Evolutionary conservation across 176 grass and related monocot genomes (phyloP).

Genomic region (Metroxylon sagu): DNA sequence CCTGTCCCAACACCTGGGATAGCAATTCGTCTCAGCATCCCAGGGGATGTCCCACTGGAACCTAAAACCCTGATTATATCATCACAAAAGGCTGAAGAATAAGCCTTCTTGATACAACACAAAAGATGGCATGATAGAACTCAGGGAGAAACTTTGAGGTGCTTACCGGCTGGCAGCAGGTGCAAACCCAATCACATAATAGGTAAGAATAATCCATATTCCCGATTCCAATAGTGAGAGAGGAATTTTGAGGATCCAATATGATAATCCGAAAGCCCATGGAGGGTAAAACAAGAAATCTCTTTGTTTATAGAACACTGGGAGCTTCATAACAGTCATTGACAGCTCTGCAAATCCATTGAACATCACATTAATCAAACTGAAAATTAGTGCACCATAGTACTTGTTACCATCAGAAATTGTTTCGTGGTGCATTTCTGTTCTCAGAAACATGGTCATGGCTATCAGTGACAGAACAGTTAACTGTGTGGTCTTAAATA

Average conservation of each 20-base stretch:
- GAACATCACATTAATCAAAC: conserved; percentile 50
- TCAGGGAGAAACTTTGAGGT: not conserved
- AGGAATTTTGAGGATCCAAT: conserved; percentile 47
- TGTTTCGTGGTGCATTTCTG: conserved; percentile 38
- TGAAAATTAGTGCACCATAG: conserved; percentile 36
- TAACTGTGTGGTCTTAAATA: conserved; percentile 48
- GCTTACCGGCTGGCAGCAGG: conserved; percentile 25
- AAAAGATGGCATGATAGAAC: no score
- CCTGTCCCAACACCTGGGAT: no score
- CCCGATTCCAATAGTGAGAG: conserved; percentile 41
- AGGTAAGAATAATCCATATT: conserved; percentile 35
- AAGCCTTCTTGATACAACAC: no score
- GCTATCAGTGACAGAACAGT: conserved; percentile 32
- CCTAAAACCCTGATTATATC: no score
- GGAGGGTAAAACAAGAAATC: conserved; percentile 61
- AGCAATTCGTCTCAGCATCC: no score
- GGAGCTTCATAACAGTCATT: conserved; percentile 45
- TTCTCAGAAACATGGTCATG: conserved; percentile 73
- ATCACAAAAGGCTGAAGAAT: no score
- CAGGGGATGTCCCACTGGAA: no score
- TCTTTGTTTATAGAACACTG: conserved; percentile 72
- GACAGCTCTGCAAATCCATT: conserved; percentile 47
- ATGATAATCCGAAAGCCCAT: conserved; percentile 52
- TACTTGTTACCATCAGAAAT: conserved; percentile 36
- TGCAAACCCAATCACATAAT: conserved; percentile 49